These are phyloP conservation scores for Fusarium verrucosum DNA, from an alignment of 2,329 filamentous ascomycete species.

Conservation along the genomic window DNA sequence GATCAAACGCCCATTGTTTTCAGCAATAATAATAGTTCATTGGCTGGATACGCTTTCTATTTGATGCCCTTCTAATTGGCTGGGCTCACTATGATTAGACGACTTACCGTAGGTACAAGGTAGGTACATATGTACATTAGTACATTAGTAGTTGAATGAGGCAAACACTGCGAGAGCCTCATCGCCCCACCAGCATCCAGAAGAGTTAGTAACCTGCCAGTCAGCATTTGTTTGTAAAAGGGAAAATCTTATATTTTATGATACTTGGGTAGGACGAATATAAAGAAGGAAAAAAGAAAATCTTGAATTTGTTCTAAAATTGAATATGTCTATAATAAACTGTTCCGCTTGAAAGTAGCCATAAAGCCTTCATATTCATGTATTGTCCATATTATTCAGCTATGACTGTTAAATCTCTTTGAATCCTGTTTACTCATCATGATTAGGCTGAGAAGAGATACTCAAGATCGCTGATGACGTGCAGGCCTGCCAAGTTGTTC, in stretches of 20 bases:
- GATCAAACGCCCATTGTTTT: neutral
- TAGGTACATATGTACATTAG: too few species aligned
- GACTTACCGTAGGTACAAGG: too few species aligned
- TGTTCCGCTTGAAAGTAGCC: too few species aligned
- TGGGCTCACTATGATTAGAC: too few species aligned
- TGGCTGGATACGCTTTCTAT: fast-evolving
- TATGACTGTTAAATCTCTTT: neutral
- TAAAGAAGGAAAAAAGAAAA: too few species aligned
- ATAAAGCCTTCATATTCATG: too few species aligned
- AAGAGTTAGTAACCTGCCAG: neutral
- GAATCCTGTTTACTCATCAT: neutral
- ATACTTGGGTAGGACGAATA: too few species aligned
- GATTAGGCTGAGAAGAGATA: neutral
- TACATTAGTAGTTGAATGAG: too few species aligned
- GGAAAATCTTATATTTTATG: too few species aligned
- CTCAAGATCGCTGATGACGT: neutral
- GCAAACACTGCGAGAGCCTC: neutral
- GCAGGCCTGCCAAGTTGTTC: neutral
- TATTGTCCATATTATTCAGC: neutral
- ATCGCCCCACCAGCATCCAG: neutral
- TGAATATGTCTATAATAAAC: too few species aligned
- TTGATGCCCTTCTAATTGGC: neutral
- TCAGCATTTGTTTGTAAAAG: neutral
- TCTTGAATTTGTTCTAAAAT: too few species aligned
- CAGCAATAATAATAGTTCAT: neutral